phyloP scores from a whole-genome alignment of 768 basidiomycete species.

The Cystobasidium tubakii region DNA sequence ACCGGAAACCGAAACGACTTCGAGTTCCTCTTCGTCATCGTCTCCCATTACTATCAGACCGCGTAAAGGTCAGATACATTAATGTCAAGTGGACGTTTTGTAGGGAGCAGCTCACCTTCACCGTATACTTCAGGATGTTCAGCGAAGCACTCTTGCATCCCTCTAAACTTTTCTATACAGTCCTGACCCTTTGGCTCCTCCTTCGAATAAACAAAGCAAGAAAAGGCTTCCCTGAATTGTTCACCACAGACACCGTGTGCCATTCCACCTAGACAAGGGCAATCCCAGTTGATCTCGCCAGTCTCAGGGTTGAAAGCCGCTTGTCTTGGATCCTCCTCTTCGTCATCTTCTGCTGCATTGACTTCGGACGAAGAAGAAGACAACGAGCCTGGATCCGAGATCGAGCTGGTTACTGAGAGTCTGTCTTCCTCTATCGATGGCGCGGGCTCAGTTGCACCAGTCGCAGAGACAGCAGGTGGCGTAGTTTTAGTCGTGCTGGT shows the following conservation, averaged over 20 bases:
- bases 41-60: slow-evolving; percentile 1
- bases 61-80: not conserved
- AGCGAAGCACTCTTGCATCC: slow-evolving; percentile 96
- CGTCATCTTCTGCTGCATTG: slow-evolving; percentile 9
- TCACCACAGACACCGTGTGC: slow-evolving; percentile 91
- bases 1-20: not conserved
- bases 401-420: not conserved
- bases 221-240: slow-evolving; percentile 90
- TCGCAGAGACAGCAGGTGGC: slow-evolving; percentile 9
- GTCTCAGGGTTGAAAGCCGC: slow-evolving; percentile 90
- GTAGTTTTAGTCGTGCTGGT: not conserved
- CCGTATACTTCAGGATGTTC: slow-evolving; percentile 34
- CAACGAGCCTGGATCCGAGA: slow-evolving; percentile 21
- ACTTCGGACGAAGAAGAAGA: not conserved
- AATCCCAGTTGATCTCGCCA: slow-evolving; percentile 99
- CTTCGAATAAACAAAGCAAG: slow-evolving; percentile 91
- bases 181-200: slow-evolving; percentile 95
- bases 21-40: slow-evolving; percentile 11
- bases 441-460: slow-evolving; percentile 6
- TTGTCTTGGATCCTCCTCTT: slow-evolving; percentile 38
- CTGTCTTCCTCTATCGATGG: slow-evolving; percentile 14
- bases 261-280: slow-evolving; percentile 98
- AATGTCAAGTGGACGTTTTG: not conserved
- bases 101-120: not conserved
- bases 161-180: slow-evolving; percentile 94